These are phyloP conservation scores for Vanderwaltozyma tropicalis DNA, from an alignment of 805 yeast species.

Conservation along the genomic window DNA sequence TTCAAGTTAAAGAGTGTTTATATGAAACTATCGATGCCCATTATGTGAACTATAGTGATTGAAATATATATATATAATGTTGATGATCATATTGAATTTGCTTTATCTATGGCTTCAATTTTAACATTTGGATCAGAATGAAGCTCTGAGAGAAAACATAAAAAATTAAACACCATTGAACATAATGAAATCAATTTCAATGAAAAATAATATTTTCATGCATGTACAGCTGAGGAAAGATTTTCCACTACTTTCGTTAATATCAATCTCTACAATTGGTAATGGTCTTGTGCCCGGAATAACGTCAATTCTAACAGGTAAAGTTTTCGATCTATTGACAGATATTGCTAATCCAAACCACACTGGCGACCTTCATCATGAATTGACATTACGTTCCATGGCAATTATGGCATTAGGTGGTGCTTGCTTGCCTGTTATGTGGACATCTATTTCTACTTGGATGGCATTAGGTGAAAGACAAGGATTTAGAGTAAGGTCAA, in stretches of 20 bases:
- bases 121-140: not conserved
- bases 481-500: slow-evolving; percentile 43
- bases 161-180: not conserved
- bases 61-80: too few species aligned
- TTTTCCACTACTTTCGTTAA: slow-evolving; percentile 17
- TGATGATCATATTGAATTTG: too few species aligned
- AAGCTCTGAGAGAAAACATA: not conserved
- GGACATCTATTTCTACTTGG: slow-evolving; percentile 54
- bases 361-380: slow-evolving; percentile 11
- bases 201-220: slow-evolving; percentile 12
- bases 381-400: slow-evolving; percentile 32
- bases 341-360: slow-evolving; percentile 15
- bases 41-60: too few species aligned
- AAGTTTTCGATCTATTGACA: slow-evolving; percentile 42
- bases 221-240: slow-evolving; percentile 18
- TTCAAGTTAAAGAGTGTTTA: not conserved
- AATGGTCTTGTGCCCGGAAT: slow-evolving; percentile 53
- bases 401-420: slow-evolving; percentile 38
- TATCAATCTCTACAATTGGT: slow-evolving; percentile 32
- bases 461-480: slow-evolving; percentile 63
- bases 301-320: slow-evolving; percentile 56
- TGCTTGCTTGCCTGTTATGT: slow-evolving; percentile 34
- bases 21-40: too few species aligned
- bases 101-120: too few species aligned
- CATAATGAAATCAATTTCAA: not conserved